Conservation (phyloP, 2,329 filamentous ascomycete genomes). For the Ophiosphaerella herpotricha region DNA sequence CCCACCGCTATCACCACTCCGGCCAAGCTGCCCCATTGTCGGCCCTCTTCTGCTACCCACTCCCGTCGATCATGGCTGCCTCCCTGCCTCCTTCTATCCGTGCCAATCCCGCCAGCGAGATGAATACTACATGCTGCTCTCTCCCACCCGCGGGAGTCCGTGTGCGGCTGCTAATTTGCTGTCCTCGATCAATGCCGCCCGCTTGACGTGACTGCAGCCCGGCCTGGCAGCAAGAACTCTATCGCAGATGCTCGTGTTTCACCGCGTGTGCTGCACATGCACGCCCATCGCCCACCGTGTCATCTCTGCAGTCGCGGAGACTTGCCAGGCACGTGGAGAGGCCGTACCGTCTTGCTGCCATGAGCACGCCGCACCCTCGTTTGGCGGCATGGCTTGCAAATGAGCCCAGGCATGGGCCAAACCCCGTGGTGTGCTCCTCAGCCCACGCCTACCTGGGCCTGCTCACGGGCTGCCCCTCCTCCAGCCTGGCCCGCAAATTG, state of each 20-base stretch:
- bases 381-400: slow-evolving; percentile 14
- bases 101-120: too few species aligned
- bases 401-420: slow-evolving; percentile 19
- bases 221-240: slow-evolving; percentile 11
- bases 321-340: slow-evolving; percentile 25
- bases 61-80: too few species aligned
- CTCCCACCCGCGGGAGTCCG: too few species aligned
- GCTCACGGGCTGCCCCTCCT: too few species aligned
- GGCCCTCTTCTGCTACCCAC: too few species aligned
- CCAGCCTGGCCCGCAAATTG: neutral
- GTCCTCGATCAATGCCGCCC: neutral
- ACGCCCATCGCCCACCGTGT: slow-evolving; percentile 1
- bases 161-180: too few species aligned
- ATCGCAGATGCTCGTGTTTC: slow-evolving; percentile 19
- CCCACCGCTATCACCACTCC: too few species aligned
- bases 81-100: too few species aligned
- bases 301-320: slow-evolving; percentile 9
- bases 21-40: too few species aligned
- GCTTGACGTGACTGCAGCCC: neutral
- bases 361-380: slow-evolving; percentile 14
- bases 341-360: slow-evolving; percentile 11
- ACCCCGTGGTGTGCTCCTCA: too few species aligned
- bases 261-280: slow-evolving; percentile 19
- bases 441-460: too few species aligned
- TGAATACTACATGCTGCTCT: too few species aligned